Conservation (phyloP, 495 filamentous ascomycete genomes). For the Letharia lupina region DNA sequence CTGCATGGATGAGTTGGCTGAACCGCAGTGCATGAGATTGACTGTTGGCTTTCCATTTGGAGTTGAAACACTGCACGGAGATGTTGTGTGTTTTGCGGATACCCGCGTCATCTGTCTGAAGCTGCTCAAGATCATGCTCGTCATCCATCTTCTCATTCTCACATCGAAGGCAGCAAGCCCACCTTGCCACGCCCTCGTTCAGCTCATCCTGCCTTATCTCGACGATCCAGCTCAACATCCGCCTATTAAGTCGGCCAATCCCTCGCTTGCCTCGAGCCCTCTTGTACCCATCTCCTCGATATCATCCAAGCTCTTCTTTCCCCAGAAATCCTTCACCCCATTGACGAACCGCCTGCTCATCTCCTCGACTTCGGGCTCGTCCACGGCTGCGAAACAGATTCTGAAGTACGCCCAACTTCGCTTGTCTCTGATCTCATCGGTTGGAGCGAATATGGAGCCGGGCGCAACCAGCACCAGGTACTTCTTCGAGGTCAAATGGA, state of each 20-base stretch:
- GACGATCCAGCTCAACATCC: not conserved
- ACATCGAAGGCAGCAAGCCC: not conserved
- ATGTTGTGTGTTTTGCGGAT: not conserved
- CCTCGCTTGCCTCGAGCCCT: constrained; percentile 2
- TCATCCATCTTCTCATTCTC: not conserved
- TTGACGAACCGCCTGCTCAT: constrained; percentile 55
- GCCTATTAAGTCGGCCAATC: constrained; percentile 8
- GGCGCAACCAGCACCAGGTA: constrained; percentile 57
- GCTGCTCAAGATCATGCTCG: not conserved
- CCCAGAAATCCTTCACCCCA: constrained; percentile 67
- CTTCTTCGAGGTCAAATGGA: constrained; percentile 60
- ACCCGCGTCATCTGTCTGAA: not conserved
- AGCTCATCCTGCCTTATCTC: not conserved
- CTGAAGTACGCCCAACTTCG: constrained; percentile 59
- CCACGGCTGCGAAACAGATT: constrained; percentile 80
- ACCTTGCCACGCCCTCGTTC: not conserved
- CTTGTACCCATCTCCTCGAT: constrained; percentile 39
- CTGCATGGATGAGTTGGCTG: constrained; percentile 22
- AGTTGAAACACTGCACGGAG: not conserved
- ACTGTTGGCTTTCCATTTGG: not conserved
- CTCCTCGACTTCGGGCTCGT: constrained; percentile 53
- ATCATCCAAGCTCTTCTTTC: constrained; percentile 53
- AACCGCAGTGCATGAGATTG: not conserved
- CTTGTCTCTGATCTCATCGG: constrained; percentile 41
- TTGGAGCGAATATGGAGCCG: constrained; percentile 64